Evolutionary conservation across 1,284 basidiomycete species (phyloP).

Genomic region (Ustilago trichophora): DNA sequence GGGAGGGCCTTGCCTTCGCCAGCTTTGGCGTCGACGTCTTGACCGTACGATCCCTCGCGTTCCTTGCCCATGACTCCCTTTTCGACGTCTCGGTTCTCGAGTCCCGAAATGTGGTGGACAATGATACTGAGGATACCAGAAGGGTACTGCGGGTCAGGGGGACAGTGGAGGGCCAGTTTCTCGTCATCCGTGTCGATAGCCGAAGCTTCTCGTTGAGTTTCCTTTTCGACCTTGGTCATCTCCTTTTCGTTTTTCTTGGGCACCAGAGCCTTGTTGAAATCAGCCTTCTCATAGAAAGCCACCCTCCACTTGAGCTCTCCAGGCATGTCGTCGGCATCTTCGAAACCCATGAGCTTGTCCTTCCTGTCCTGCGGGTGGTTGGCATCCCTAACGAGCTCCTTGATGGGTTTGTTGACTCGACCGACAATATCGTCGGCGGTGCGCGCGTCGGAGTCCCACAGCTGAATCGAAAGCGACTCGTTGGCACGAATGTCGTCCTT

Average conservation of each 20-base stretch:
- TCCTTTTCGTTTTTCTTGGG: constrained; percentile 68
- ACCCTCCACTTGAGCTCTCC: constrained; percentile 70
- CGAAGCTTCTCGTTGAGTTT: constrained; percentile 55
- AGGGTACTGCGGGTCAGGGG: constrained; percentile 73
- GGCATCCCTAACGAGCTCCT: constrained; percentile 67
- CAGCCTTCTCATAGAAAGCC: constrained; percentile 75
- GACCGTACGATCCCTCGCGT: constrained; percentile 62
- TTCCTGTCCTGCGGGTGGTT: constrained; percentile 72
- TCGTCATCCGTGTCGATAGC: constrained; percentile 57
- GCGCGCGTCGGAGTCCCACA: constrained; percentile 77
- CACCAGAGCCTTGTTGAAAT: constrained; percentile 64
- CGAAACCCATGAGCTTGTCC: constrained; percentile 74
- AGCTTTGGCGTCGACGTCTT: constrained; percentile 68
- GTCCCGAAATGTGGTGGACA: constrained; percentile 70
- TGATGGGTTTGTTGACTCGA: constrained; percentile 70
- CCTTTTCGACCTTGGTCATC: constrained; percentile 47
- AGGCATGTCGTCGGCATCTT: constrained; percentile 74
- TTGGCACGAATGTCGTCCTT: constrained; percentile 69
- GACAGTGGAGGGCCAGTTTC: constrained; percentile 71
- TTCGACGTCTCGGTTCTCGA: constrained; percentile 72
- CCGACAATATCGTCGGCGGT: constrained; percentile 75
- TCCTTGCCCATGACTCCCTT: constrained; percentile 70
- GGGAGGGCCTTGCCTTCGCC: constrained; percentile 73
- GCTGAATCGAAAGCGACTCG: constrained; percentile 61
- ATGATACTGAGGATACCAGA: constrained; percentile 72